Percentiles rank a stretch among this genome's conserved stretches.
Evolutionary conservation across 352 stramenopile species (phyloP).

Genomic region (Peronospora belbahrii): DNA sequence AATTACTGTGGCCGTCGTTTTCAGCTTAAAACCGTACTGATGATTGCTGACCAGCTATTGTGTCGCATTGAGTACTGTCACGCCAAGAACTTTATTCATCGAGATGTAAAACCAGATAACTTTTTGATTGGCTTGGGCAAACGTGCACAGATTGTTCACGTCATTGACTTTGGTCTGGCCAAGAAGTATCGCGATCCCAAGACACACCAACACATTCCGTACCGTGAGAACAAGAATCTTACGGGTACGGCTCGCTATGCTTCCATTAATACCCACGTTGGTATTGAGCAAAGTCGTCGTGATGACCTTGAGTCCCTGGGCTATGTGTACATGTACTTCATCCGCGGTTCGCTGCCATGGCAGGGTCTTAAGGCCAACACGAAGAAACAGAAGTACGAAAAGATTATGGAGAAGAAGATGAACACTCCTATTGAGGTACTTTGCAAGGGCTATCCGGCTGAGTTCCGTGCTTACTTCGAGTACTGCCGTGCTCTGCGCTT

Average conservation of each 20-base stretch:
- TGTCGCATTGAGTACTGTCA: conserved; percentile 84
- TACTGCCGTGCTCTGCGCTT: conserved; percentile 81
- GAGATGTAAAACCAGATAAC: conserved; percentile 88
- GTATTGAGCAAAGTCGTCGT: conserved; percentile 95
- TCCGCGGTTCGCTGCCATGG: conserved; percentile 93
- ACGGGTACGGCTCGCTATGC: conserved; percentile 96
- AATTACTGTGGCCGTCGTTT: conserved; percentile 86
- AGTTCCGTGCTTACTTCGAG: conserved; percentile 98
- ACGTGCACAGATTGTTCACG: conserved; percentile 75
- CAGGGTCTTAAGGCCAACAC: conserved; percentile 95
- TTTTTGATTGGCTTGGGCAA: conserved; percentile 86
- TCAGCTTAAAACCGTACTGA: conserved; percentile 94
- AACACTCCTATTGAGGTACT: conserved; percentile 89
- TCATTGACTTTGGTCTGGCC: conserved; percentile 87
- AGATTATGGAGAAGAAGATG: conserved; percentile 99
- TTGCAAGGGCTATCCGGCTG: conserved; percentile 91
- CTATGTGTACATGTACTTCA: conserved; percentile 93
- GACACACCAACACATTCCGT: conserved; percentile 87
- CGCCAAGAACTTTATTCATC: conserved; percentile 87
- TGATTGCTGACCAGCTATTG: conserved; percentile 87
- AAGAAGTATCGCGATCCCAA: conserved; percentile 88
- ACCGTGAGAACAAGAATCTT: conserved; percentile 87
- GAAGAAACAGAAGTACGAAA: conserved; percentile 95
- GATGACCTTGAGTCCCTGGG: conserved; percentile 97
- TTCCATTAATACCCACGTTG: conserved; percentile 98